phyloP scores from a whole-genome alignment of 371 early-diverging fungal species.

The Quaeritorhiza haematococci region DNA sequence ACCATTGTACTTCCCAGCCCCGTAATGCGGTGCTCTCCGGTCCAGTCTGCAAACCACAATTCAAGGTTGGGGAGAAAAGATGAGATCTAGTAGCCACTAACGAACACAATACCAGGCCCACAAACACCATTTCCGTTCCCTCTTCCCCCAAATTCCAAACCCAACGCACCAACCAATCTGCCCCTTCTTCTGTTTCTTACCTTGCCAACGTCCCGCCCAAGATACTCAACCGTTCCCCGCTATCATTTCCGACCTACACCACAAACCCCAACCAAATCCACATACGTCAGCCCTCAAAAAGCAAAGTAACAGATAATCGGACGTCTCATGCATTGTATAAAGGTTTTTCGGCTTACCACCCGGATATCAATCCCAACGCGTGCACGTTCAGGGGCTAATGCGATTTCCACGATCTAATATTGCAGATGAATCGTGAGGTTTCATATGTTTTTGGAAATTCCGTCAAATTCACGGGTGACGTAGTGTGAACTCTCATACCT shows the following conservation, averaged over 20 bases:
- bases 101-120: no score
- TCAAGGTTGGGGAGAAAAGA: no score
- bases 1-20: slow-evolving; percentile 30
- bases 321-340: no score
- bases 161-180: no score
- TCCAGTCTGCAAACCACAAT: no score
- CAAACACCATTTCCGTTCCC: no score
- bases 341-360: slow-evolving; percentile 15
- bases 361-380: slow-evolving; percentile 36
- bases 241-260: slow-evolving; percentile 30
- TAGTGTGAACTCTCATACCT: slow-evolving; percentile 4
- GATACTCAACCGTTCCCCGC: slow-evolving; percentile 33
- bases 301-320: no score
- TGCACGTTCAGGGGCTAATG: slow-evolving; percentile 28
- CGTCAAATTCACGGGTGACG: background rate
- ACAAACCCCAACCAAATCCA: no score
- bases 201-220: slow-evolving; percentile 34
- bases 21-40: slow-evolving; percentile 35
- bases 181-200: no score
- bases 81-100: no score
- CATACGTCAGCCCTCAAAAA: no score
- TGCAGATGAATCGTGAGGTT: slow-evolving; percentile 2
- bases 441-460: background rate
- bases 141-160: no score
- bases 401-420: slow-evolving; percentile 26